These are phyloP conservation scores for Neotropicomus parvogracilis DNA, from an alignment of 1,284 basidiomycete species.

Conservation along the genomic window DNA sequence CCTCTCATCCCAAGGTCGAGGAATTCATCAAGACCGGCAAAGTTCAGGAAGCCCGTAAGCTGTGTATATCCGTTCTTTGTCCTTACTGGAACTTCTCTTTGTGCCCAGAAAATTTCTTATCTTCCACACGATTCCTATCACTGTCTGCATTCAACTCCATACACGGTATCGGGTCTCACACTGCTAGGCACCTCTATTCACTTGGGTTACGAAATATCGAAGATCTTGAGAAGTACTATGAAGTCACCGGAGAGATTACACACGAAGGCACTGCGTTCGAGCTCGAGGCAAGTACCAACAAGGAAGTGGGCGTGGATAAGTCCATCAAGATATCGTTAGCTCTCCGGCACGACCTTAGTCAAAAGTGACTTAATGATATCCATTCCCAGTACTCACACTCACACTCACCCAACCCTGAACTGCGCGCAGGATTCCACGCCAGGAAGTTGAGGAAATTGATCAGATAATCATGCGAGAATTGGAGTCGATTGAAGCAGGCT, in stretches of 20 bases:
- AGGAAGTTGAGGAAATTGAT: conserved; percentile 67
- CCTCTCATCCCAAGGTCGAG: conserved; percentile 43
- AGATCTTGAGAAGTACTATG: conserved; percentile 64
- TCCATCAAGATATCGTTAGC: conserved; percentile 51
- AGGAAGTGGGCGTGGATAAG: conserved; percentile 21
- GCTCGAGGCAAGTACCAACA: conserved; percentile 4
- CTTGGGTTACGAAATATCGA: conserved; percentile 57
- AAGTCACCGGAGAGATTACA: conserved; percentile 33
- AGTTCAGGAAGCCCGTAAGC: conserved; percentile 60
- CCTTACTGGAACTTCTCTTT: conserved; percentile 2
- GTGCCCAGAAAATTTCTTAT: conserved; percentile 44
- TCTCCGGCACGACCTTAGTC: conserved; percentile 48
- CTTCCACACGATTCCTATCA: conserved; percentile 51
- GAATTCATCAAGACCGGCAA: conserved; percentile 56
- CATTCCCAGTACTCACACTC: background rate
- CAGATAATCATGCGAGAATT: conserved; percentile 55
- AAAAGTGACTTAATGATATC: conserved; percentile 24
- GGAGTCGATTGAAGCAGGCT: conserved; percentile 53
- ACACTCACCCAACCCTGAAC: background rate
- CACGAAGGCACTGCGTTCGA: conserved; percentile 7
- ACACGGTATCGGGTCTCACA: conserved; percentile 71
- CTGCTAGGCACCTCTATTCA: conserved; percentile 59
- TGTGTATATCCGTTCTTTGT: background rate
- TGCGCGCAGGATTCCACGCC: conserved; percentile 52
- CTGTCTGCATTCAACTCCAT: conserved; percentile 59